Conservation (phyloP, 352 stramenopile species). For the Phytophthora niederhauseri region DNA sequence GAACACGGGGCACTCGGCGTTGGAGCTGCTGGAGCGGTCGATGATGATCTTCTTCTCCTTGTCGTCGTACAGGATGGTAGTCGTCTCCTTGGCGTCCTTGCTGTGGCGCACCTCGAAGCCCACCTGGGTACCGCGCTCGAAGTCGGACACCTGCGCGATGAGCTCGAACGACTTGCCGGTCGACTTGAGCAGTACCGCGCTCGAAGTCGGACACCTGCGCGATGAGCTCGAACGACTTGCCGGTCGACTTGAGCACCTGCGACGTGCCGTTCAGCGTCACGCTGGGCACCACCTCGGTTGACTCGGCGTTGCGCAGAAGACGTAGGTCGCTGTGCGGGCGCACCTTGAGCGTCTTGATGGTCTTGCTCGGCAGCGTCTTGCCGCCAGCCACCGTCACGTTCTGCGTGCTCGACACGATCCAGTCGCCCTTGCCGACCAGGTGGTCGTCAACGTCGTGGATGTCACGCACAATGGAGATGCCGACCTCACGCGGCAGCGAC, state of each 20-base stretch:
- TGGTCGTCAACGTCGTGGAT: conserved; percentile 57
- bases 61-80: conserved; percentile 57
- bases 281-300: conserved; percentile 33
- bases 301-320: conserved; percentile 47
- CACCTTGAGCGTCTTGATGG: conserved; percentile 67
- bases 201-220: conserved; percentile 49
- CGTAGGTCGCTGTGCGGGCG: conserved; percentile 51
- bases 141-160: conserved; percentile 46
- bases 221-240: conserved; percentile 58
- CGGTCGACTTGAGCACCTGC: conserved; percentile 47
- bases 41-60: conserved; percentile 54
- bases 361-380: conserved; percentile 47
- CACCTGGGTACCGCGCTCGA: conserved; percentile 39
- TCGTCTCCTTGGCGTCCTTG: conserved; percentile 41
- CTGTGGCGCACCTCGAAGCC: conserved; percentile 51
- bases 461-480: conserved; percentile 56
- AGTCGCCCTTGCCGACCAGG: conserved; percentile 56
- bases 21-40: conserved; percentile 50
- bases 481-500: conserved; percentile 57
- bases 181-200: conserved; percentile 35
- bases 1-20: conserved; percentile 48
- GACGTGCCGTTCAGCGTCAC: conserved; percentile 37
- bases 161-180: conserved; percentile 60
- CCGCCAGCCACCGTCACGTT: conserved; percentile 35
- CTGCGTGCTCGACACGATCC: conserved; percentile 52